Base-by-base conservation (phyloP, 2,329 filamentous ascomycete genomes). In the Aschersonia sp. region DNA sequence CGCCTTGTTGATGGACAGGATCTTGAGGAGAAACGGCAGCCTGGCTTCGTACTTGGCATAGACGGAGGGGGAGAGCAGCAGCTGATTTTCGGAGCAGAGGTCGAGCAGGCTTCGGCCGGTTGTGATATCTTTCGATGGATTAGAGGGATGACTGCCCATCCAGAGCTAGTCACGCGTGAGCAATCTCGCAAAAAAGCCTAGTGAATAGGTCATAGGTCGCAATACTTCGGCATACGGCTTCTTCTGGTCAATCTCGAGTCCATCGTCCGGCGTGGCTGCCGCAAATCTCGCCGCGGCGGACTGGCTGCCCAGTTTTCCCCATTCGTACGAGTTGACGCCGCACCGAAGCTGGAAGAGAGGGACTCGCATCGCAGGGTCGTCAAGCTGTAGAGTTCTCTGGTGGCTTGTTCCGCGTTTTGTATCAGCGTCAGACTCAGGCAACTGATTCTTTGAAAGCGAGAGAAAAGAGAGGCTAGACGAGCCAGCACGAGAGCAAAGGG, bases 71-170 rank as follows among this genome's bases (percentile, higher is more conserved):
- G 86, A 87, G 54, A 98, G 76, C 45, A 98, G 76, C 29, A 82
- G 79, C 59, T 87, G 76, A 68, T 97, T 95, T 56, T 90, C 85
- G 61, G 87, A 73, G 47, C 95, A 82, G 43, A 97, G 75, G 51
- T 95, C 88, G 54, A 95, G 79, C 9, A 98, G 77, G 2, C 84
- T 84, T 47, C 87, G 84, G 62, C 88, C 83, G 31, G 92, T 94
- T 45, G 76, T 70, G 54, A 95, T 64, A 60, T 97, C 88, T 64
- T 84, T 94, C 49, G 92, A 97, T 14, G 92, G 92, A 58, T 95
- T 88, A 43, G 87, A 94, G 43, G 90, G 89, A 60, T 98, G 92
- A 1, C 90, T 95, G 60, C 92, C 92, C 92, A 98, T 98, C 92
- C 92, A 98, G 59, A 98, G 72, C 88, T 95, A 56, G 4, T 40